Conservation (phyloP, 192 early-diverging fungal genomes). For the Coemansia sp. region DNA sequence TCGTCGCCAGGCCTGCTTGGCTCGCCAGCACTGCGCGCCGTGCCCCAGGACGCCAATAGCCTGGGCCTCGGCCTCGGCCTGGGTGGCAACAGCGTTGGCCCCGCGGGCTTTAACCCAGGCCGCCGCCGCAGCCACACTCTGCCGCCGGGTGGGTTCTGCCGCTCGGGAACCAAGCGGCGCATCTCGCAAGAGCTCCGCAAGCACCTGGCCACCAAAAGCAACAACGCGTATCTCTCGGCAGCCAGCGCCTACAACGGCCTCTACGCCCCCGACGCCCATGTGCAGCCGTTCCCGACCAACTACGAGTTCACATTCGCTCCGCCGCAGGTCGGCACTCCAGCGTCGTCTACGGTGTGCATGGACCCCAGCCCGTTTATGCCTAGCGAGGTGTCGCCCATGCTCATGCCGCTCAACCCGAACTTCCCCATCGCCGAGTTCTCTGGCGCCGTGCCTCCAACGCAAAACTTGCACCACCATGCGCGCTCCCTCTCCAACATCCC, state of each 20-base stretch:
- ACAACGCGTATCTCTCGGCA: slow-evolving; percentile 28
- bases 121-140: slow-evolving; percentile 51
- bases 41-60: not conserved
- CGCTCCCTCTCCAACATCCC: slow-evolving; percentile 37
- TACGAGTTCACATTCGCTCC: slow-evolving; percentile 45
- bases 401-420: slow-evolving; percentile 49
- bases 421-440: slow-evolving; percentile 50
- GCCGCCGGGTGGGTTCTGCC: slow-evolving; percentile 34
- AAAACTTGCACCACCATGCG: slow-evolving; percentile 25
- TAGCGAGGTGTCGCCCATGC: slow-evolving; percentile 25
- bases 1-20: slow-evolving; percentile 1
- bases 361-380: slow-evolving; percentile 19
- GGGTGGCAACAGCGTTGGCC: slow-evolving; percentile 10
- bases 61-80: slow-evolving; percentile 22
- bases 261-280: slow-evolving; percentile 4
- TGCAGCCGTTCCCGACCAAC: not conserved
- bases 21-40: not conserved
- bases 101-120: slow-evolving; percentile 30
- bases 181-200: slow-evolving; percentile 54
- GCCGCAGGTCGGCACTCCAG: slow-evolving; percentile 13
- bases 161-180: slow-evolving; percentile 41
- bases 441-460: slow-evolving; percentile 1
- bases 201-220: slow-evolving; percentile 48
- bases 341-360: slow-evolving; percentile 8
- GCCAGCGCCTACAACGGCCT: not conserved